These are phyloP conservation scores for Acorus gramineus DNA, from an alignment of 106 monocot genomes.

Conservation along the genomic window DNA sequence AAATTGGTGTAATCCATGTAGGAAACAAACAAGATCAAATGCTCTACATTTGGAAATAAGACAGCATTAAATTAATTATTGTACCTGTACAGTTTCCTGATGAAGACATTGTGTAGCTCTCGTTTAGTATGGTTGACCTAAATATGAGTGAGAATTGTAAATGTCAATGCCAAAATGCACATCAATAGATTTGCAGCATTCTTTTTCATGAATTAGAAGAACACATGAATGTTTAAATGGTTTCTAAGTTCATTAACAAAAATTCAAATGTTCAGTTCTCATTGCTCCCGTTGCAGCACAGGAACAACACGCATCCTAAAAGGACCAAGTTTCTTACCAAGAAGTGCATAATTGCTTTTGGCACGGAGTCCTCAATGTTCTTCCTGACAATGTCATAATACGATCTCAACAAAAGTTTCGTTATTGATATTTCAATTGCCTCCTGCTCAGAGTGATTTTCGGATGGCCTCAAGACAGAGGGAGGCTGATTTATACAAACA, in stretches of 20 bases:
- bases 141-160: slow-evolving; percentile 1
- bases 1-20: background rate
- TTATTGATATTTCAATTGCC: slow-evolving; percentile 67
- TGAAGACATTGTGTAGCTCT: slow-evolving; percentile 88
- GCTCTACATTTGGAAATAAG: background rate
- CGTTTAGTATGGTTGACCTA: slow-evolving; percentile 94
- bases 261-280: too few species aligned
- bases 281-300: too few species aligned
- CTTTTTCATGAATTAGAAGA: too few species aligned
- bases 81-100: slow-evolving; percentile 93
- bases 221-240: too few species aligned
- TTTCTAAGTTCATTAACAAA: too few species aligned
- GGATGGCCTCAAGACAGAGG: slow-evolving; percentile 65
- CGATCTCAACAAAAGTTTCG: slow-evolving; percentile 78
- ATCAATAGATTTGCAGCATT: too few species aligned
- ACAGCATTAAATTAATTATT: background rate
- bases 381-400: slow-evolving; percentile 97
- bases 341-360: slow-evolving; percentile 98
- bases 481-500: slow-evolving; percentile 41
- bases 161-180: too few species aligned
- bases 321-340: slow-evolving; percentile 43
- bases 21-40: background rate
- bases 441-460: slow-evolving; percentile 81
- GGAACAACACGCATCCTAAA: too few species aligned
- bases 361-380: slow-evolving; percentile 84